phyloP scores from a whole-genome alignment of 371 early-diverging fungal genomes.

The Homolaphlyctis polyrhiza region DNA sequence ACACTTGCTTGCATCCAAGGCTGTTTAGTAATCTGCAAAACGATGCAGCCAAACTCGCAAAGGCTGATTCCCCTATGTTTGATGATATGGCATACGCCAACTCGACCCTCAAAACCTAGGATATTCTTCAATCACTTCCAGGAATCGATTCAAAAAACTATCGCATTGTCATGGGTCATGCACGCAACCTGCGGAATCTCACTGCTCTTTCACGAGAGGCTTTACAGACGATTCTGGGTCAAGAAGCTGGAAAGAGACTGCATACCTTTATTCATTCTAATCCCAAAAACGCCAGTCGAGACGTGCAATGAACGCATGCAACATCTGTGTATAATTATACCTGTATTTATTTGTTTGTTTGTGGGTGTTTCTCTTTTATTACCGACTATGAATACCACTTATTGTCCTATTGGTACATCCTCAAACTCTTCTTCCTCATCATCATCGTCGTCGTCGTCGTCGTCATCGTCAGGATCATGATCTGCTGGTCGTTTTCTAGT shows the following conservation, averaged over 20 bases:
- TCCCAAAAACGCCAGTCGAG: no score
- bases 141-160: slow-evolving; percentile 79
- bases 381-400: no score
- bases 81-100: no score
- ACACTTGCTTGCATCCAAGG: background rate
- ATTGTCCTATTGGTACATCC: slow-evolving; percentile 35
- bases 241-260: slow-evolving; percentile 46
- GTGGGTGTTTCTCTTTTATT: no score
- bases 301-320: no score
- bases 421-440: slow-evolving; percentile 44
- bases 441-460: slow-evolving; percentile 27
- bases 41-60: no score
- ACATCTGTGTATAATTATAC: no score
- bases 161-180: slow-evolving; percentile 61
- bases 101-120: no score
- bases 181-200: slow-evolving; percentile 59
- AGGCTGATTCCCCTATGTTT: no score
- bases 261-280: slow-evolving; percentile 43
- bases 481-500: no score
- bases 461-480: slow-evolving; percentile 29
- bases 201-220: slow-evolving; percentile 41
- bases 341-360: no score
- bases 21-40: no score
- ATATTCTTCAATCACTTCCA: slow-evolving; percentile 76
- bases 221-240: slow-evolving; percentile 50